These are phyloP conservation scores for Mycena metata DNA, from an alignment of 768 basidiomycete genomes.

Conservation along the genomic window DNA sequence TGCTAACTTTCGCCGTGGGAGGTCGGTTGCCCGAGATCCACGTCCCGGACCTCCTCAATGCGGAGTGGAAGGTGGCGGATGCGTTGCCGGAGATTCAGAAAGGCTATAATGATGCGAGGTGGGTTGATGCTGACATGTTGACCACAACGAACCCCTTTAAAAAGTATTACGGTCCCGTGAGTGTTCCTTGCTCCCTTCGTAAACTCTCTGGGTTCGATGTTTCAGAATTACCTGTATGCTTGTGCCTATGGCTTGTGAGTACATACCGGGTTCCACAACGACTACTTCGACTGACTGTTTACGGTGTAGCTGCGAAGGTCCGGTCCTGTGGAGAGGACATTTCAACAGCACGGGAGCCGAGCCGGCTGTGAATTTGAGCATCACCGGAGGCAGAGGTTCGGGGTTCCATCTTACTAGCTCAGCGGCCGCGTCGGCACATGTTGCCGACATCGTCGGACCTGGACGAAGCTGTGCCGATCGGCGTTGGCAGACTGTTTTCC, in stretches of 20 bases:
- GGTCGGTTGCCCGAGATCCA: slow-evolving; percentile 13
- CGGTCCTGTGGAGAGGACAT: slow-evolving; percentile 72
- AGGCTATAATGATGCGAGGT: slow-evolving; percentile 61
- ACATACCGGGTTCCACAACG: neutral
- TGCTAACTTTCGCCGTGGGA: slow-evolving; percentile 22
- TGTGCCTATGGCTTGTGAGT: slow-evolving; percentile 74
- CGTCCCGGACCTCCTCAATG: slow-evolving; percentile 17
- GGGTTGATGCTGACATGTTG: slow-evolving; percentile 64
- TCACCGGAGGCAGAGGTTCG: slow-evolving; percentile 69
- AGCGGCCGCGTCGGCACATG: too few species aligned
- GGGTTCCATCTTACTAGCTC: neutral
- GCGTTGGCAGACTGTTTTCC: too few species aligned
- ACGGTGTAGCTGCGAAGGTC: slow-evolving; percentile 65
- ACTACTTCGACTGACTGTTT: neutral
- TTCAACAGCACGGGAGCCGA: slow-evolving; percentile 60
- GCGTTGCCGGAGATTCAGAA: slow-evolving; percentile 65
- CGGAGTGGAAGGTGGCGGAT: slow-evolving; percentile 63
- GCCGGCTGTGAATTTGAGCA: slow-evolving; percentile 63
- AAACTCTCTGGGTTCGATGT: slow-evolving; percentile 1
- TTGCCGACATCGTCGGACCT: too few species aligned
- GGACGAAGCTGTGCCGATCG: too few species aligned
- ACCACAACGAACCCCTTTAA: slow-evolving; percentile 63
- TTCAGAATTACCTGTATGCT: slow-evolving; percentile 56
- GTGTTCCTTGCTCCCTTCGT: slow-evolving; percentile 42
- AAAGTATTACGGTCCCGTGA: slow-evolving; percentile 64